A percentile compares a stretch with the other conserved stretches of the same genome.
Conservation (phyloP, 2,329 filamentous ascomycete species). For the Fusarium pseudocircinatum region DNA sequence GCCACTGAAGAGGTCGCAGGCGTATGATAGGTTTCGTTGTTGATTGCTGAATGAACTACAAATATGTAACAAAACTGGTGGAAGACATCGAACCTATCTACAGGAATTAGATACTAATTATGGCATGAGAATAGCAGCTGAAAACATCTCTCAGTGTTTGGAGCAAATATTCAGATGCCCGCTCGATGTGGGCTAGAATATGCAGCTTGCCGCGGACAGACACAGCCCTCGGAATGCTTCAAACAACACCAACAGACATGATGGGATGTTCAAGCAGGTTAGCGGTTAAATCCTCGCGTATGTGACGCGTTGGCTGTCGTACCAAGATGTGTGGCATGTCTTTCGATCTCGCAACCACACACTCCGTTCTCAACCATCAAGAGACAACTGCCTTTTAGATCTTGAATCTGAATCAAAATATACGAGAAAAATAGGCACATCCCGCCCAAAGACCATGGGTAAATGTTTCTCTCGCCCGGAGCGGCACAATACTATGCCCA, state of each 20-base stretch:
- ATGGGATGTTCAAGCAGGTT: background rate
- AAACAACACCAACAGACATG: background rate
- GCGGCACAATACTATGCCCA: background rate
- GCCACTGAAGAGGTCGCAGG: background rate
- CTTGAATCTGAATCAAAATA: rapidly evolving
- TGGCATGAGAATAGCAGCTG: background rate
- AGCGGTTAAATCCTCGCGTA: no score
- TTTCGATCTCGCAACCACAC: background rate
- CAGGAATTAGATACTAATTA: background rate
- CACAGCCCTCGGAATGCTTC: background rate
- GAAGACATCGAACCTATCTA: no score
- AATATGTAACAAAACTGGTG: background rate
- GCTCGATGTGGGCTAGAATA: no score
- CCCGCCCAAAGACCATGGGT: background rate
- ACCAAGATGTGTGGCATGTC: background rate
- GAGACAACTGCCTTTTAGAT: background rate
- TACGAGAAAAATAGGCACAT: no score
- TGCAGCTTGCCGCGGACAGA: background rate
- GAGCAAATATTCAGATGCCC: background rate
- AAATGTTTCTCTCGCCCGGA: background rate
- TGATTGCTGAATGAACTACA: background rate
- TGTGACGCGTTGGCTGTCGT: background rate
- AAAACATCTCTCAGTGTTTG: background rate
- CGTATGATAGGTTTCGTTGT: no score
- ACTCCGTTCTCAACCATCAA: background rate